Evolutionary conservation across 805 yeast genomes (phyloP).

Genomic region (Suhomyces pyralidae): DNA sequence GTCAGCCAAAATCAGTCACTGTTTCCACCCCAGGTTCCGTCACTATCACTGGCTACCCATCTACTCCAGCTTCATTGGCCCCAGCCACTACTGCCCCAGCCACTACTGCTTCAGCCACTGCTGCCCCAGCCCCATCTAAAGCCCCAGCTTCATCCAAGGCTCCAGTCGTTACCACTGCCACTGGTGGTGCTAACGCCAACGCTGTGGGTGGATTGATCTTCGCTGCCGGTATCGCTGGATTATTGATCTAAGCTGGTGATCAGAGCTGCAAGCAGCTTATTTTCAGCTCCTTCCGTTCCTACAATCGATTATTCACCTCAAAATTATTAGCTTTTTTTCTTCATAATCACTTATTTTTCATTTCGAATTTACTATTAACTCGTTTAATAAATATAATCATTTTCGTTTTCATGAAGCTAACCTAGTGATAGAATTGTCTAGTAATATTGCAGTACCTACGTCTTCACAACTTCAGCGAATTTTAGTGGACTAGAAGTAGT

Average conservation of each 20-base stretch:
- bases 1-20: slow-evolving; percentile 26
- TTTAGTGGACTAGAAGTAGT: too few relatives aligned
- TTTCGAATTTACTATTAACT: background rate
- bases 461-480: too few relatives aligned
- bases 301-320: background rate
- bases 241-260: background rate
- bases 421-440: too few relatives aligned
- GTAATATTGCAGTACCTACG: too few relatives aligned
- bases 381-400: background rate
- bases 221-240: slow-evolving; percentile 2
- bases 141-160: too few relatives aligned
- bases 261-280: background rate
- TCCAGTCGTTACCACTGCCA: slow-evolving; percentile 6
- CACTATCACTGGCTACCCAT: slow-evolving; percentile 25
- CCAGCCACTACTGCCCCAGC: background rate
- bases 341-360: background rate
- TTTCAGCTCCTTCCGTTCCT: background rate
- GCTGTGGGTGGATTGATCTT: slow-evolving; percentile 5
- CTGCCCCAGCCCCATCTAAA: background rate
- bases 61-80: background rate
- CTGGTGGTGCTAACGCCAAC: slow-evolving; percentile 10
- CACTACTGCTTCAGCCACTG: background rate
- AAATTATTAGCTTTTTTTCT: background rate
- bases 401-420: too few relatives aligned
- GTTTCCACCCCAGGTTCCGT: slow-evolving; percentile 31